A percentile compares a stretch with the other conserved stretches of the same genome.
These are phyloP conservation scores for Polytolypa hystricis DNA, from an alignment of 2,329 filamentous ascomycete genomes.

Conservation along the genomic window DNA sequence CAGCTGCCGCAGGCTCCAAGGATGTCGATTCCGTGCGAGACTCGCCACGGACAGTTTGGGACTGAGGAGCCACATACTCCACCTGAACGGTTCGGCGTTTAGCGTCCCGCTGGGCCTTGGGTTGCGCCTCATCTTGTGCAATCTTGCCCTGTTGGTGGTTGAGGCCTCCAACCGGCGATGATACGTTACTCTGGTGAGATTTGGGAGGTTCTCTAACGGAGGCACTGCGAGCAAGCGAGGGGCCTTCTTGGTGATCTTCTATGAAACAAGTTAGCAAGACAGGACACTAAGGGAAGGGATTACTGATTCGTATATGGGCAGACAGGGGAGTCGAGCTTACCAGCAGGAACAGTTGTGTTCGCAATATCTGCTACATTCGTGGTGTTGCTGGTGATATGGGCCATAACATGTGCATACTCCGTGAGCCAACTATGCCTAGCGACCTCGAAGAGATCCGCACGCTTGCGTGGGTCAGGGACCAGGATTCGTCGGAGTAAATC, in stretches of 20 bases:
- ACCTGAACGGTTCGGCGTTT: slow-evolving; percentile 94
- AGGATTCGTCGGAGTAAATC: slow-evolving; percentile 87
- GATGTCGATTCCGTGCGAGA: slow-evolving; percentile 23
- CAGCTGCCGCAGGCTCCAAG: slow-evolving; percentile 16
- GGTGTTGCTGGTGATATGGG: slow-evolving; percentile 92
- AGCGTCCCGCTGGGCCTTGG: slow-evolving; percentile 48
- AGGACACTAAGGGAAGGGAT: slow-evolving; percentile 3
- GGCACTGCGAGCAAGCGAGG: slow-evolving; percentile 66
- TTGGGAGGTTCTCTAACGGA: slow-evolving; percentile 85
- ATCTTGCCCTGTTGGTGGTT: slow-evolving; percentile 63
- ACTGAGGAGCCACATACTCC: slow-evolving; percentile 88
- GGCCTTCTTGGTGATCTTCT: slow-evolving; percentile 47
- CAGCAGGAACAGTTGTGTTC: slow-evolving; percentile 57
- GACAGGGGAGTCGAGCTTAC: slow-evolving; percentile 30
- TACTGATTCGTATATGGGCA: slow-evolving; percentile 1
- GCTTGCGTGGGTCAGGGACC: slow-evolving; percentile 86
- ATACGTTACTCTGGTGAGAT: slow-evolving; percentile 26
- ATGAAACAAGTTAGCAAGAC: slow-evolving; percentile 1
- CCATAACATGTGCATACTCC: slow-evolving; percentile 92
- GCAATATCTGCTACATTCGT: slow-evolving; percentile 78
- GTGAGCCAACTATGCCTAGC: slow-evolving; percentile 96
- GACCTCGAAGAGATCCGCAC: slow-evolving; percentile 93
- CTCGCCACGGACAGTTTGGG: slow-evolving; percentile 68
- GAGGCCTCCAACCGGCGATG: slow-evolving; percentile 45
- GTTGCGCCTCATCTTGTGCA: slow-evolving; percentile 50